Percentiles rank a stretch among this genome's conserved stretches.
phyloP scores from a whole-genome alignment of 2,329 filamentous ascomycete genomes.

The Daldinia sp. region DNA sequence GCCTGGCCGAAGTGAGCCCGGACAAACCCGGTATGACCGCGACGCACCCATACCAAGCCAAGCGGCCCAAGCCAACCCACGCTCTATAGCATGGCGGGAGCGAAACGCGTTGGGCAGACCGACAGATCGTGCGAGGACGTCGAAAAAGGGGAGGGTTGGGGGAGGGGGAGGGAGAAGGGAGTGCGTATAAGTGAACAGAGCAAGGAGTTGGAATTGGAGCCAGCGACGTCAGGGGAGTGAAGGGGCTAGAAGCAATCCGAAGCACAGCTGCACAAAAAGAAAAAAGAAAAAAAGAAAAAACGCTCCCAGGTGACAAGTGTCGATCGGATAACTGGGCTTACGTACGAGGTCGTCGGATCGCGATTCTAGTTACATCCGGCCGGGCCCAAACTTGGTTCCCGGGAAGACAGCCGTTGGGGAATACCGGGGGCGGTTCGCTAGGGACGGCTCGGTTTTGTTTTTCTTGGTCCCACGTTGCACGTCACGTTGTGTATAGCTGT shows the following conservation, averaged over 20 bases:
- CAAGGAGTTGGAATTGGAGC: conserved; percentile 7
- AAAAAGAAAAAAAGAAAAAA: too few species aligned
- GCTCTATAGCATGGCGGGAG: too few species aligned
- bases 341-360: conserved; percentile 27
- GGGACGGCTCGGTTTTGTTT: conserved; percentile 18
- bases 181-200: conserved; percentile 1
- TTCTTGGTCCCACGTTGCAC: conserved; percentile 17
- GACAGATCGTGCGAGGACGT: not conserved
- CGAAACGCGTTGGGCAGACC: not conserved
- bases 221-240: conserved; percentile 9
- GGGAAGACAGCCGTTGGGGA: conserved; percentile 3
- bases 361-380: conserved; percentile 35
- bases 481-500: not conserved
- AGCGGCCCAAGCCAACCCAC: too few species aligned
- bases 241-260: conserved; percentile 3
- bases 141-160: too few species aligned
- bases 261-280: too few species aligned
- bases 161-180: not conserved
- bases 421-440: conserved; percentile 5
- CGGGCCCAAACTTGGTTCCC: conserved; percentile 24
- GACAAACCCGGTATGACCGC: not conserved
- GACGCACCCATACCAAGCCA: not conserved
- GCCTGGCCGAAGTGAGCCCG: conserved; percentile 54
- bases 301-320: conserved; percentile 27
- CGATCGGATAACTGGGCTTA: conserved; percentile 23